A percentile compares a stretch with the other conserved stretches of the same genome.
Conservation (phyloP, 192 early-diverging fungal genomes). For the Umbelopsis ramanniana region DNA sequence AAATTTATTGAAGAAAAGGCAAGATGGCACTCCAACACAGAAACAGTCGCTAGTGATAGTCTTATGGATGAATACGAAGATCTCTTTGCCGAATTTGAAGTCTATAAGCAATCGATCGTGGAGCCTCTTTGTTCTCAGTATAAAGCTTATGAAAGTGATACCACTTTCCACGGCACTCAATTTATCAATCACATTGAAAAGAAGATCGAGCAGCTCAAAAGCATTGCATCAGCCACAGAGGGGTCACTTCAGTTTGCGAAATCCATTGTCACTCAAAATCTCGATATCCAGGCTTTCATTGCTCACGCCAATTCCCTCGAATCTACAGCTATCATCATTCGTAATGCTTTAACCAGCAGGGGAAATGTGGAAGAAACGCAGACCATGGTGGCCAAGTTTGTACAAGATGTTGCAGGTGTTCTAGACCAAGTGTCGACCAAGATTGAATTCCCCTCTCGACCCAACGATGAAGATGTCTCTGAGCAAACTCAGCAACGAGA, state of each 20-base stretch:
- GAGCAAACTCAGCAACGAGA: conserved; percentile 23
- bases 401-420: conserved; percentile 3
- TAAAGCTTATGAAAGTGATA: conserved; percentile 17
- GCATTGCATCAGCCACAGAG: background rate
- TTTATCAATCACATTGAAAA: conserved; percentile 17
- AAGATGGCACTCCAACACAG: conserved; percentile 27
- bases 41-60: background rate
- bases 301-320: conserved; percentile 16
- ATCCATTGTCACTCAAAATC: conserved; percentile 28
- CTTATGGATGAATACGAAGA: conserved; percentile 7
- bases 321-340: background rate
- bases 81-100: conserved; percentile 13
- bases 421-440: conserved; percentile 3
- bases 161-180: conserved; percentile 8
- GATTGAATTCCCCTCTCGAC: conserved; percentile 29
- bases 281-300: conserved; percentile 27
- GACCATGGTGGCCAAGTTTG: background rate
- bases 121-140: conserved; percentile 10
- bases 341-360: background rate
- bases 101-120: background rate
- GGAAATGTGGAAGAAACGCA: background rate
- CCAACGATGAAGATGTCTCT: background rate
- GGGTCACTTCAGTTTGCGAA: conserved; percentile 30
- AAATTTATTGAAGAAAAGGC: conserved; percentile 31
- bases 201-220: conserved; percentile 16